phyloP scores from a whole-genome alignment of 2,329 filamentous ascomycete genomes.

The Rutstroemia sp. region DNA sequence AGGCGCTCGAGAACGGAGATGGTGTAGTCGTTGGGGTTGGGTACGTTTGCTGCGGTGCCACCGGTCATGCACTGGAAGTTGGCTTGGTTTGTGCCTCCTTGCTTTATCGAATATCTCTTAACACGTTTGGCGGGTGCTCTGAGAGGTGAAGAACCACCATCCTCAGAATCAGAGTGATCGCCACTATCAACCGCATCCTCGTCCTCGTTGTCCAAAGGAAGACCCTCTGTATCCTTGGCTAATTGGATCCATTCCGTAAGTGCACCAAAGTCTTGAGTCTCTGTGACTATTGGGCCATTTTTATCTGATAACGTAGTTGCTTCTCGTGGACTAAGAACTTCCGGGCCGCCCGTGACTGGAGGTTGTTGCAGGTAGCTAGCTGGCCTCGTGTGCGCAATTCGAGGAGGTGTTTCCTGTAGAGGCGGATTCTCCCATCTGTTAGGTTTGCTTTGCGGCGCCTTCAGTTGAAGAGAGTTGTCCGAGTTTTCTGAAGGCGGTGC shows the following conservation, averaged over 20 bases:
- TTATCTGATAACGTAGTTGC: not conserved
- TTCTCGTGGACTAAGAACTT: not conserved
- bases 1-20: constrained; percentile 74
- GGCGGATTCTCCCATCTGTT: constrained; percentile 33
- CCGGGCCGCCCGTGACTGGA: not conserved
- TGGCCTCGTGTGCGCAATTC: constrained; percentile 18
- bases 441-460: constrained; percentile 35
- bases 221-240: constrained; percentile 55
- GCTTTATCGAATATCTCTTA: constrained; percentile 3
- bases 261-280: not conserved
- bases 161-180: constrained; percentile 27
- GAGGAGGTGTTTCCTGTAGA: constrained; percentile 33
- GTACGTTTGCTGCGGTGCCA: constrained; percentile 35
- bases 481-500: constrained; percentile 3
- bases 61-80: constrained; percentile 49
- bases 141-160: constrained; percentile 15
- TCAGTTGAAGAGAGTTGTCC: constrained; percentile 38
- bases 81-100: constrained; percentile 31
- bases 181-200: constrained; percentile 37
- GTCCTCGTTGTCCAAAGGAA: constrained; percentile 48
- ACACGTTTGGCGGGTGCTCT: constrained; percentile 2
- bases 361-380: not conserved
- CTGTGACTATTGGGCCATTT: not conserved
- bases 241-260: constrained; percentile 35
- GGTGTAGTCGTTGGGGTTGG: constrained; percentile 67